Evolutionary conservation across 768 basidiomycete species (phyloP).

Genomic region (Austroboletus eburneus): DNA sequence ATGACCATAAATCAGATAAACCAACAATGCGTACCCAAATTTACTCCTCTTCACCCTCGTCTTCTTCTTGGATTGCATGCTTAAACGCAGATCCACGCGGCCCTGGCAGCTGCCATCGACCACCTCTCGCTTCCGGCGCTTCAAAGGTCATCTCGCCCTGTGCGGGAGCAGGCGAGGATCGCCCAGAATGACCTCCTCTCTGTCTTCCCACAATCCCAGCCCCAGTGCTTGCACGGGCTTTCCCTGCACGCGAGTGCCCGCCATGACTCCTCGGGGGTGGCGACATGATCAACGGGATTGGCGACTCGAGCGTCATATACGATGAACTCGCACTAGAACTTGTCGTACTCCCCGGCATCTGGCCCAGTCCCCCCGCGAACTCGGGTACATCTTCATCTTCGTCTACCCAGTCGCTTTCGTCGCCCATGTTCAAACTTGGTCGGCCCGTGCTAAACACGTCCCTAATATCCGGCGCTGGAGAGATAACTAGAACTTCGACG

Average conservation of each 20-base stretch:
- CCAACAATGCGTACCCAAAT: conserved; percentile 1
- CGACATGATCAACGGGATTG: conserved; percentile 40
- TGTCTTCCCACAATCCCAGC: conserved; percentile 31
- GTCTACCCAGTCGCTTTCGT: conserved; percentile 87
- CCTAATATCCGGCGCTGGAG: conserved; percentile 50
- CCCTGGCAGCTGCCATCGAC: conserved; percentile 65
- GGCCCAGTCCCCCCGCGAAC: conserved; percentile 78
- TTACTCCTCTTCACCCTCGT: conserved; percentile 76
- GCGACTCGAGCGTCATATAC: conserved; percentile 30
- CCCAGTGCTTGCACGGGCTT: conserved; percentile 23
- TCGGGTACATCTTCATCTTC: conserved; percentile 72
- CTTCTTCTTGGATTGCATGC: conserved; percentile 79
- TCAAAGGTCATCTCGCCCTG: conserved; percentile 45
- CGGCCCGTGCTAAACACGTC: conserved; percentile 73
- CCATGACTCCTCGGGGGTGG: conserved; percentile 50
- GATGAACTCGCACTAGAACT: conserved; percentile 24
- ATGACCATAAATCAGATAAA: conserved; percentile 6
- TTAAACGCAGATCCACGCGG: conserved; percentile 67
- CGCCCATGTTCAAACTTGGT: conserved; percentile 54
- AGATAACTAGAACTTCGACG: conserved; percentile 74
- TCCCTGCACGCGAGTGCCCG: conserved; percentile 34
- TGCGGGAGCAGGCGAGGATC: conserved; percentile 54
- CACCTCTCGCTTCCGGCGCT: conserved; percentile 45
- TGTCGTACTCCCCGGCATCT: conserved; percentile 36
- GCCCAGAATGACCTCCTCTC: conserved; percentile 57